Evolutionary conservation across 306 rosid genomes (phyloP), one percentile per base, ranked within the genome.

Genomic region (Pyrus betulifolia): DNA sequence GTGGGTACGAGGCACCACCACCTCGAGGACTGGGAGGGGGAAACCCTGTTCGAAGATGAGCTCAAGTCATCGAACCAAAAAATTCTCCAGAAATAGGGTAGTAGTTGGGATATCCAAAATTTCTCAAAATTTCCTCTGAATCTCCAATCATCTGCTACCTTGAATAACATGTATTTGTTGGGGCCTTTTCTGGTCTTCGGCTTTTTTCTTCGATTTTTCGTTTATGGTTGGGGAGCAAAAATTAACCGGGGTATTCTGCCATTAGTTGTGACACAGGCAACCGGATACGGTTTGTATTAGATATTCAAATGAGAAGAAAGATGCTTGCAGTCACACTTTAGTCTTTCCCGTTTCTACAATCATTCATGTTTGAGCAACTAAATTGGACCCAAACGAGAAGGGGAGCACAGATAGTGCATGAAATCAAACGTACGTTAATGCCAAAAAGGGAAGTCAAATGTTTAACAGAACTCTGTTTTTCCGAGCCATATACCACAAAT

Each of bases 11-110:
- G 60, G 85, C 86, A 65, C 83, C 73, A 59, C 84, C 76, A 6
- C 52, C 87, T 58, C 95, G 90, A 61, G 91, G 91, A 54, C 91
- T 85, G 28, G 89, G 84, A 81, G 92, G 89, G 51, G 89, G 84
- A 80, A 91, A 93, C 84, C 89, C 89, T 3, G 82, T 35, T 33
- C 85, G 94, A 84, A 84, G 93, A 87, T 86, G 93, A 94, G 70
- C 71, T 57, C 30, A 54, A 76, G 78, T 40, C 67, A 17, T 80
- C 59, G 28, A 15, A 25, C 70, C 28, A 8, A 33, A 30, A 61
- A 59, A 52, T 46, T 73, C 59, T 45, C 61, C n/a, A 25, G 28
- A 75, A 27, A 45, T 18, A 6, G 28, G 54, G 23, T 76, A 3
- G 31, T 21, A 27, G 25, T 27, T 27, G 46, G 23, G 64, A 19